Base-by-base conservation (phyloP, 495 filamentous ascomycete genomes). In the Staphylotrichum longicolle region DNA sequence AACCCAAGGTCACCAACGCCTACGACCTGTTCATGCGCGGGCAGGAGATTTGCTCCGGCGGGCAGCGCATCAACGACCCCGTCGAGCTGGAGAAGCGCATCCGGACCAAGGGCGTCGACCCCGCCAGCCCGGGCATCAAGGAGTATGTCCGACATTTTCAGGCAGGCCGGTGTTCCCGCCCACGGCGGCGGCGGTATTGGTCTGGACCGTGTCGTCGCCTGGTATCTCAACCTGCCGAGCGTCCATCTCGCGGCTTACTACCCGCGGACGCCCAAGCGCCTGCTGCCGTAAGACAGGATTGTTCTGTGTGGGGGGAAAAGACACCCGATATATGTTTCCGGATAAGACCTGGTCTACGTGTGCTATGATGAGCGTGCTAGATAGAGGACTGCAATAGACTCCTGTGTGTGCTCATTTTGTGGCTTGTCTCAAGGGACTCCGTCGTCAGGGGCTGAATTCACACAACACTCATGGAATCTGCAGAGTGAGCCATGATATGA, bases 21-120 rank as follows among this genome's bases (percentile, higher is more conserved):
- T 96, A 91, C 78, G 91, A 96, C 77, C 91, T 96, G 81, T 93
- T 95, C 82, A 68, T 96, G 88, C 87, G 92, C 65, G 90, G 90
- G 20, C 90, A 96, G 76, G 92, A 71, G 58, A 63, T 69, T 84
- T 93, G 75, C 60, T 89, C 85, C 11, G 91, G 91, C 54, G 91
- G 90, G 34, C 91, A 96, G 79, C 89, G 91, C 75, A 87, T 96
- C 68, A 82, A 96, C 80, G 74, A 88, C 64, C 82, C 89, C 41
- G 80, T 78, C 40, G 82, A 88, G 72, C 80, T 96, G 46, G 81
- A 85, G 69, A 81, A 81, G 8, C 82, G 84, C 10, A 90, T 96
- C 80, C 72, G 78, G 49, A 76, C 76, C 58, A 89, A 93, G 77
- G 90, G 88, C 11, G 72, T 96, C 42, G 84, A 93, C 71, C 89